Conservation (phyloP, 2,329 filamentous ascomycete genomes). For the Penicillium sp. region DNA sequence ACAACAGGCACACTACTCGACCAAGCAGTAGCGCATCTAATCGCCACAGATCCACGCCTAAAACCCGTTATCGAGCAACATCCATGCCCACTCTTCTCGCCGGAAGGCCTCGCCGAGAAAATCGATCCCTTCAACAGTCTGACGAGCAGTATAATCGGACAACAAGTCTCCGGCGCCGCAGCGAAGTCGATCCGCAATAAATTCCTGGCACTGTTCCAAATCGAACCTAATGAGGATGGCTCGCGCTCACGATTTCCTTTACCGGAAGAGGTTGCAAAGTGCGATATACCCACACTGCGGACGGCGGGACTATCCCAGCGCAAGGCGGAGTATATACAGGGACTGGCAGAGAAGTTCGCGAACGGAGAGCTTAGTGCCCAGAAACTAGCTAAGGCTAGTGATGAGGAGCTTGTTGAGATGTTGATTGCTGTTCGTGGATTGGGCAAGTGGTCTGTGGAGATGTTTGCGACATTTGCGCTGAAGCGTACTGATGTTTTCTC, state of each 20-base stretch:
- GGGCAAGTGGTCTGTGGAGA: conserved; percentile 90
- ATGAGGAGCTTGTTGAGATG: conserved; percentile 81
- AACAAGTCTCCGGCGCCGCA: conserved; percentile 92
- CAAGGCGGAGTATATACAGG: conserved; percentile 92
- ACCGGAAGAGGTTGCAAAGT: conserved; percentile 68
- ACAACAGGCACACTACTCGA: conserved; percentile 74
- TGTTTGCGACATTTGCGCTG: conserved; percentile 96
- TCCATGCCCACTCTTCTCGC: conserved; percentile 75
- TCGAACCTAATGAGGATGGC: conserved; percentile 23
- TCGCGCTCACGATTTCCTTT: conserved; percentile 62
- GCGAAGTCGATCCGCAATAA: conserved; percentile 85
- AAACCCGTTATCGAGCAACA: conserved; percentile 71
- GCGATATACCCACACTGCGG: conserved; percentile 67
- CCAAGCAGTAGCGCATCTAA: conserved; percentile 72
- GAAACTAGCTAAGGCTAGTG: conserved; percentile 74
- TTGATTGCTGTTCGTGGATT: conserved; percentile 84
- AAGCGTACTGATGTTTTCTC: conserved; percentile 94
- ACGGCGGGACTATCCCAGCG: conserved; percentile 87
- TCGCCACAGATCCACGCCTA: conserved; percentile 71
- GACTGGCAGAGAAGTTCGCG: conserved; percentile 78
- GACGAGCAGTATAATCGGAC: conserved; percentile 85
- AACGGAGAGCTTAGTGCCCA: conserved; percentile 71
- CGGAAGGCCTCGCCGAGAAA: conserved; percentile 76
- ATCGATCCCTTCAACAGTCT: conserved; percentile 87
- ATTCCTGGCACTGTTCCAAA: conserved; percentile 72